Evolutionary conservation across 2,329 filamentous ascomycete genomes (phyloP), one percentile per base, ranked within the genome.

Genomic region (Ceratocystis cubensis): DNA sequence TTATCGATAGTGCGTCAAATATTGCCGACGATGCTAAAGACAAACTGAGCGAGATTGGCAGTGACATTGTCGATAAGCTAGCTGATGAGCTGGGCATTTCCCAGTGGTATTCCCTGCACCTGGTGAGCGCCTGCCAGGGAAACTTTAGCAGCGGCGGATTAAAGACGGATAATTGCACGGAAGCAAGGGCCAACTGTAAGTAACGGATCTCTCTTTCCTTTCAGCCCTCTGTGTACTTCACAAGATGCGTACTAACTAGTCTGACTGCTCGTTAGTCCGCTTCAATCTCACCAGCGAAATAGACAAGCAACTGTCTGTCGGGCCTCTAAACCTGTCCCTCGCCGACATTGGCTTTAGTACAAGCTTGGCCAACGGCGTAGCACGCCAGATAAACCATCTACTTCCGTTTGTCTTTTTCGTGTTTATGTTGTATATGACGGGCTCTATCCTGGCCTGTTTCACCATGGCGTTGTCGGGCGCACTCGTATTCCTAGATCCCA

Each of bases 101-200:
- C 0, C 74, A 81, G 68, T 82, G 80, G 80, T 82, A 81, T 70
- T 81, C 79, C 17, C 68, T 82, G 37, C 80, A 82, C 69, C 70
- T 82, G 70, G 78, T 79, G 77, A 75, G 75, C 48, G 72, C 74
- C 3, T 82, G 80, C 71, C 73, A 80, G 70, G 80, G 80, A 61
- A 70, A 75, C 69, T 82, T 76, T 69, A 73, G 74, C 50, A 79
- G 80, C 45, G n/a, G 63, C 65, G 71, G 71, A 30, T 75, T 76
- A 67, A 80, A 80, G 68, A 73, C 77, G 20, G 78, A 78, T 28
- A 76, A 77, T 71, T 81, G 79, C 71, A 80, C 78, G 10, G 69
- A 72, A 22, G 75, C 75, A 46, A 69, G 73, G 5, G 73, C 77
- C 6, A 74, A 74, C 67, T 71, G 78, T 80, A 72, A 69, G 76